These are phyloP conservation scores for Starmera stellimalicola DNA, from an alignment of 1,139 yeast genomes.

Conservation along the genomic window DNA sequence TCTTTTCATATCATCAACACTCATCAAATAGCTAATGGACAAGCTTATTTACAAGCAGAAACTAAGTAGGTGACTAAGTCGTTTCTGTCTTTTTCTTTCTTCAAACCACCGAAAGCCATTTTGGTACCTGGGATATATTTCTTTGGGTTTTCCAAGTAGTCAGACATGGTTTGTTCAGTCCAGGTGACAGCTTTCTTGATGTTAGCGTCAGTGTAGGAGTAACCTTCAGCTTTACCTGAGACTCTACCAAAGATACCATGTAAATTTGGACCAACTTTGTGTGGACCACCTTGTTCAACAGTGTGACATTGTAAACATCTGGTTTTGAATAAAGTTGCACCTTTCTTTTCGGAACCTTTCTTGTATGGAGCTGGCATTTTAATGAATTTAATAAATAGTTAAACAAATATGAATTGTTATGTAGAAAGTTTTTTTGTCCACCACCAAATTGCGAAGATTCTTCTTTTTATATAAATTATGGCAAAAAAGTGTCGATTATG, in stretches of 20 bases:
- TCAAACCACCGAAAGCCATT: constrained; percentile 99
- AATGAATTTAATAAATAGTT: background rate
- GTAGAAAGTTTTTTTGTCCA: background rate
- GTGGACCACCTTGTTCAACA: constrained; percentile 89
- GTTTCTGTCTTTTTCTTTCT: constrained; percentile 98
- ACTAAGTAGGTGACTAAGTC: constrained; percentile 88
- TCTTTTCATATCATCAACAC: background rate
- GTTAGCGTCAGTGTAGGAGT: constrained; percentile 96
- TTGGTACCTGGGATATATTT: constrained; percentile 99
- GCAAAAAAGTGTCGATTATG: constrained; percentile 1
- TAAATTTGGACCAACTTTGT: constrained; percentile 99
- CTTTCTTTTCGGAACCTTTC: constrained; percentile 85
- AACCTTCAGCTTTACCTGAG: constrained; percentile 90
- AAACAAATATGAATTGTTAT: too few species aligned
- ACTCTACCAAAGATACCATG: constrained; percentile 89
- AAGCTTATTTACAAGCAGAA: constrained; percentile 55
- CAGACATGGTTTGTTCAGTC: constrained; percentile 83
- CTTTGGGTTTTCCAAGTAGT: constrained; percentile 99
- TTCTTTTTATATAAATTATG: constrained; percentile 1
- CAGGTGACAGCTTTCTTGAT: constrained; percentile 89
- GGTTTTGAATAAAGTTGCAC: constrained; percentile 96
- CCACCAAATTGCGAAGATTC: background rate
- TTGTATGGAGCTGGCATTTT: constrained; percentile 24
- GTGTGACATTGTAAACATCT: constrained; percentile 99
- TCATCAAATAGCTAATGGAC: background rate